Evolutionary conservation across 345 rosid species (phyloP).

Genomic region (Mallotus nudiflorus): DNA sequence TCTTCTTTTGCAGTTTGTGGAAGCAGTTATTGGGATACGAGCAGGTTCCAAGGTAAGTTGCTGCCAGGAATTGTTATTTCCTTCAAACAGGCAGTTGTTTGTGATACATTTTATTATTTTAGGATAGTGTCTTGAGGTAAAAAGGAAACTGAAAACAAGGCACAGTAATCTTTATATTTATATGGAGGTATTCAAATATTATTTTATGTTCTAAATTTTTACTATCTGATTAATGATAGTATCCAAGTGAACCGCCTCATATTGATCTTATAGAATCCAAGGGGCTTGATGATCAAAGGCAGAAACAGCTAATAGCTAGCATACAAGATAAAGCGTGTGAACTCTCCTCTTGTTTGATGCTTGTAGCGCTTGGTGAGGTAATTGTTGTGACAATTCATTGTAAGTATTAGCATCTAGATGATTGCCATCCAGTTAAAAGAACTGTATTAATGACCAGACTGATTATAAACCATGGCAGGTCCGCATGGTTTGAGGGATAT

Average conservation of each 20-base stretch:
- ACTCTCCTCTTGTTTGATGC: constrained; percentile 69
- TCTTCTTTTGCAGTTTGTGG: constrained; percentile 71
- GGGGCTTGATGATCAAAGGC: constrained; percentile 81
- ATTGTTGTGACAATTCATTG: not conserved
- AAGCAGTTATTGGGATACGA: constrained; percentile 65
- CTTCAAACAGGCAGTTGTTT: not conserved
- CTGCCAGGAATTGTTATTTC: not conserved
- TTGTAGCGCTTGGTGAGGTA: constrained; percentile 92
- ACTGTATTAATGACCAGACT: not conserved
- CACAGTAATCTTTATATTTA: too few relatives aligned
- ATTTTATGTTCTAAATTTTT: not conserved
- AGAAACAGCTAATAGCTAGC: constrained; percentile 49
- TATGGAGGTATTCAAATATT: too few relatives aligned
- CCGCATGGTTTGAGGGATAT: not conserved
- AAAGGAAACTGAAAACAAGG: too few relatives aligned
- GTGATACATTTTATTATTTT: too few relatives aligned
- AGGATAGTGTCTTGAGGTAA: too few relatives aligned
- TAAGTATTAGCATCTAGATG: not conserved
- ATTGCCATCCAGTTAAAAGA: not conserved
- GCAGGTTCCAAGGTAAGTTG: constrained; percentile 54
- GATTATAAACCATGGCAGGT: not conserved
- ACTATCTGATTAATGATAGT: constrained; percentile 41
- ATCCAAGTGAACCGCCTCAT: constrained; percentile 72
- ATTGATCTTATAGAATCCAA: constrained; percentile 66
- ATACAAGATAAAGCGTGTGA: constrained; percentile 59